Percentiles rank a stretch among this genome's conserved stretches.
Conservation (phyloP, 306 rosid species). For the Ormosia semicastrata region DNA sequence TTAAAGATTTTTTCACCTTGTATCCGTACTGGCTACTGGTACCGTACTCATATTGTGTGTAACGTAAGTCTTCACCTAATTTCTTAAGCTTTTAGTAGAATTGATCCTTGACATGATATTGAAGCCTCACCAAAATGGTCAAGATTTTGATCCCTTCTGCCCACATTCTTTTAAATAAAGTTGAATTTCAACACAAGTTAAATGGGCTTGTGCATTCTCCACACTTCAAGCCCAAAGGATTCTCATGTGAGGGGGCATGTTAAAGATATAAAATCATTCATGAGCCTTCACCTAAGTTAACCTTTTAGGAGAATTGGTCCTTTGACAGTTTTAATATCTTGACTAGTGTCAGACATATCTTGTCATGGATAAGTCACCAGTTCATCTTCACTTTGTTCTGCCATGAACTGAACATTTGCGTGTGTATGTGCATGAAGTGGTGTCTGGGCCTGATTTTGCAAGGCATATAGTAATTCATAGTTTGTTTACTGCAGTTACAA, state of each 20-base stretch:
- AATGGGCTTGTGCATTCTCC: background rate
- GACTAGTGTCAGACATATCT: background rate
- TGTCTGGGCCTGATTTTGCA: background rate
- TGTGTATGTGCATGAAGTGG: background rate
- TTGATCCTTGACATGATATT: too few relatives aligned
- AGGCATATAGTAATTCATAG: slow-evolving; percentile 16
- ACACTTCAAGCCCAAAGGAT: too few relatives aligned
- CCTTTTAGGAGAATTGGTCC: background rate
- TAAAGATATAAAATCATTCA: background rate
- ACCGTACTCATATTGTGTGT: too few relatives aligned
- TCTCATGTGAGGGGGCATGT: background rate
- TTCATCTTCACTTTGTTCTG: background rate
- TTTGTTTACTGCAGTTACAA: slow-evolving; percentile 64
- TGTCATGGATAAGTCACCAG: background rate
- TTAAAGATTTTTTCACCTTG: too few relatives aligned
- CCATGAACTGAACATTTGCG: background rate
- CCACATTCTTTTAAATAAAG: background rate
- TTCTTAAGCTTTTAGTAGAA: too few relatives aligned
- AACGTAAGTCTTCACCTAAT: too few relatives aligned
- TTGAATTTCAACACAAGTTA: background rate
- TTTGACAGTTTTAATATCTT: background rate
- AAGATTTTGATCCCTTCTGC: too few relatives aligned
- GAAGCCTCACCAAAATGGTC: too few relatives aligned
- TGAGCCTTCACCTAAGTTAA: background rate
- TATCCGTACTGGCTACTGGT: too few relatives aligned